Evolutionary conservation across 2,329 filamentous ascomycete genomes (phyloP).

Genomic region (Fusarium nematophilum): DNA sequence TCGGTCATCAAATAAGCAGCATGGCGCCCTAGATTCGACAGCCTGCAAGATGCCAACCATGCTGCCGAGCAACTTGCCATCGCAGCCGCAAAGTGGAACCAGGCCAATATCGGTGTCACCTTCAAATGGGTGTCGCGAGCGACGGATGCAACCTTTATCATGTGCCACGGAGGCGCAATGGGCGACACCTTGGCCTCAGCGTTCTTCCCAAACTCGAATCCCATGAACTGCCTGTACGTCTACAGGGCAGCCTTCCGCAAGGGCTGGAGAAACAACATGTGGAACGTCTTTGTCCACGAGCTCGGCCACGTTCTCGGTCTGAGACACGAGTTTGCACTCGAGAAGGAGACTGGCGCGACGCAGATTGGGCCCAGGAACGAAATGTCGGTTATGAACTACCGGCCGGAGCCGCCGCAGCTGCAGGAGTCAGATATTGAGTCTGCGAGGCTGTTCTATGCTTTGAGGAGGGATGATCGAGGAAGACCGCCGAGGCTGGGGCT

Average conservation of each 20-base stretch:
- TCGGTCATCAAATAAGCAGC: constrained; percentile 8
- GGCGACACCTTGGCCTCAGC: not conserved
- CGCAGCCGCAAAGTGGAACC: constrained; percentile 5
- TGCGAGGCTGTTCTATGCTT: not conserved
- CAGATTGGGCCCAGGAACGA: not conserved
- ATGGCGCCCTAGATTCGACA: not conserved
- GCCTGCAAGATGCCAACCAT: not conserved
- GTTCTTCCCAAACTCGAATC: constrained; percentile 6
- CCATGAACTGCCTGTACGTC: not conserved
- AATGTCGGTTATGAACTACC: constrained; percentile 4
- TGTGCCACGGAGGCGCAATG: not conserved
- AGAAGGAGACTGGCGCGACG: not conserved
- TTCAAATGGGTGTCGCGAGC: not conserved
- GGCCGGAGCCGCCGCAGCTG: not conserved
- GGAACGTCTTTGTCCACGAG: constrained; percentile 6
- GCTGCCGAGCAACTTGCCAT: not conserved
- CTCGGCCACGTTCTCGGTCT: constrained; percentile 9
- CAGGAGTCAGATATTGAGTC: constrained; percentile 4
- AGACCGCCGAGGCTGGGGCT: not conserved
- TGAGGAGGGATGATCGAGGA: not conserved
- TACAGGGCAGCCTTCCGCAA: not conserved
- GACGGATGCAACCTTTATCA: constrained; percentile 3
- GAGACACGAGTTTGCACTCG: constrained; percentile 9
- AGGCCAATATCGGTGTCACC: constrained; percentile 4
- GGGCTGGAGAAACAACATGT: not conserved